phyloP scores from a whole-genome alignment of 305 asterid genomes.

The Solanum hybrid region DNA sequence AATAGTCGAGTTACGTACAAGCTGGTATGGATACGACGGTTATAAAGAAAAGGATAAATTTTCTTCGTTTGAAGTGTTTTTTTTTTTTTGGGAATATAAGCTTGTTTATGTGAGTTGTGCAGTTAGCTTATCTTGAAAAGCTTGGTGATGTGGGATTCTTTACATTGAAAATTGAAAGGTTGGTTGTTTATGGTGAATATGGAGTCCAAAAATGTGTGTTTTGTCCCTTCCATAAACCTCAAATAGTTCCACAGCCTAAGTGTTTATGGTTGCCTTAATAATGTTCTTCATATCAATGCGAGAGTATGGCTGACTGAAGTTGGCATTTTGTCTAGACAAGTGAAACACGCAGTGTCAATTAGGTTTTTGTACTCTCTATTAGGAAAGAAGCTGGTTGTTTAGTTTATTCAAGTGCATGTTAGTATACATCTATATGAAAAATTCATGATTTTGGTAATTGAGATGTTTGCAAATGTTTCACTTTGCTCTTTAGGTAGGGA shows the following conservation, averaged over 20 bases:
- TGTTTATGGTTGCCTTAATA: background rate
- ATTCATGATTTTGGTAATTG: background rate
- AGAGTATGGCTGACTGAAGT: background rate
- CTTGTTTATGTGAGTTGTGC: background rate
- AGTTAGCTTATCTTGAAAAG: background rate
- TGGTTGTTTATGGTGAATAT: background rate
- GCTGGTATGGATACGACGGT: background rate
- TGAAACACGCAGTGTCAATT: background rate
- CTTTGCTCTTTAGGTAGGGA: constrained; percentile 1
- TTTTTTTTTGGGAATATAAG: background rate
- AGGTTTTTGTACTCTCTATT: background rate
- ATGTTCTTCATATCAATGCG: background rate
- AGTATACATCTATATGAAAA: background rate
- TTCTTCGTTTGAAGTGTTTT: background rate
- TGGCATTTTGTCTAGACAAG: background rate
- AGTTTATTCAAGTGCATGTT: background rate
- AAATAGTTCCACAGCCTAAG: background rate
- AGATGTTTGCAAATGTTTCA: background rate
- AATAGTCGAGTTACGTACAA: background rate
- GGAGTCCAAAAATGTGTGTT: background rate
- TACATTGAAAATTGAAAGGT: background rate
- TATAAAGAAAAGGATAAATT: background rate
- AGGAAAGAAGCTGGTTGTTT: background rate
- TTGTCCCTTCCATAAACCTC: background rate
- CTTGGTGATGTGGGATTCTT: background rate